Conservation (phyloP, 495 filamentous ascomycete genomes). For the Podospora appendiculata region DNA sequence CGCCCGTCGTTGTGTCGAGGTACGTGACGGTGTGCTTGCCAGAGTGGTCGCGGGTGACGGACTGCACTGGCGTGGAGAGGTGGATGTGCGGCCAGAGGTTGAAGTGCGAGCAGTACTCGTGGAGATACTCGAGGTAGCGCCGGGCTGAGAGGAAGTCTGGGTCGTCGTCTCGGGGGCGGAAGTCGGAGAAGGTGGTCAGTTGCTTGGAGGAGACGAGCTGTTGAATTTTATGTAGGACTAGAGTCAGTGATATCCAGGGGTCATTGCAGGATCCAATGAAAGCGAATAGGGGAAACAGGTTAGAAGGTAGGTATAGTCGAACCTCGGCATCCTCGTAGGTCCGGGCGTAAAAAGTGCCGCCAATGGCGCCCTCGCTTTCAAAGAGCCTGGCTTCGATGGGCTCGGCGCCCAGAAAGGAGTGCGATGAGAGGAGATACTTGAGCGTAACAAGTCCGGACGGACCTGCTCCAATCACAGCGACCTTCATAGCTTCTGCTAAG, state of each 20-base stretch:
- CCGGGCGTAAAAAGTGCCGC: conserved; percentile 24
- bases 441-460: conserved; percentile 38
- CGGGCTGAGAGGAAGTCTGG: conserved; percentile 29
- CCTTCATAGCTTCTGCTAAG: conserved; percentile 6
- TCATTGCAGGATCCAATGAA: too few relatives aligned
- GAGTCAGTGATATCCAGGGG: not conserved
- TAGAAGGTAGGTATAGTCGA: not conserved
- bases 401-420: conserved; percentile 17
- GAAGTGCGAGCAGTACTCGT: conserved; percentile 33
- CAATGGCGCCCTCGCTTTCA: conserved; percentile 14
- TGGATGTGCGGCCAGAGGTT: conserved; percentile 29
- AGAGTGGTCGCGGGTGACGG: conserved; percentile 10
- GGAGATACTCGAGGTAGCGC: conserved; percentile 28
- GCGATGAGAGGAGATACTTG: conserved; percentile 32
- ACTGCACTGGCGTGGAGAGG: conserved; percentile 21
- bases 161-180: conserved; percentile 16
- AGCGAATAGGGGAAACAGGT: too few relatives aligned
- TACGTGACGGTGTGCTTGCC: conserved; percentile 24
- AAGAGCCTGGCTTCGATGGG: conserved; percentile 28
- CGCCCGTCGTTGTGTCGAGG: not conserved
- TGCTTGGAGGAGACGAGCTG: conserved; percentile 35
- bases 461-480: conserved; percentile 37
- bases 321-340: conserved; percentile 32
- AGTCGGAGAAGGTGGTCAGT: conserved; percentile 36
- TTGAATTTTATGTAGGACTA: not conserved